Evolutionary conservation across 2,329 filamentous ascomycete species (phyloP).

Genomic region (Fusarium sp.): DNA sequence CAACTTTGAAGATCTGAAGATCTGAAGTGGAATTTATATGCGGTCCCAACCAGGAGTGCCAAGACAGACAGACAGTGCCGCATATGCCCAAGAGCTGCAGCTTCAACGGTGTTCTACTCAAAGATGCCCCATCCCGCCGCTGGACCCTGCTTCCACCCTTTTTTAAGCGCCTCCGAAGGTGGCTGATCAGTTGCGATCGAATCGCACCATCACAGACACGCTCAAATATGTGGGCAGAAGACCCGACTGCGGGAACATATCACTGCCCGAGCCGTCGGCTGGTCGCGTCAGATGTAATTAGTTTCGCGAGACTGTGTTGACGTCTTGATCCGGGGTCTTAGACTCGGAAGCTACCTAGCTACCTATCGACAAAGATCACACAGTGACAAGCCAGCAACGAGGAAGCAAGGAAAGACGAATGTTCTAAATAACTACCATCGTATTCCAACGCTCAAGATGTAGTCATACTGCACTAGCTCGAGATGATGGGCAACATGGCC

Average conservation of each 20-base stretch:
- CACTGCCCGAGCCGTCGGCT: slow-evolving; percentile 36
- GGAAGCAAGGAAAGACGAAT: background rate
- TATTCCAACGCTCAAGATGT: slow-evolving; percentile 3
- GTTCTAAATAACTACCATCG: background rate
- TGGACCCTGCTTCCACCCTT: slow-evolving; percentile 18
- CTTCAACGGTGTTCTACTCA: slow-evolving; percentile 36
- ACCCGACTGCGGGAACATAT: slow-evolving; percentile 19
- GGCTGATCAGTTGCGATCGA: slow-evolving; percentile 2
- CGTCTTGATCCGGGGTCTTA: slow-evolving; percentile 5
- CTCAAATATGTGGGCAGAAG: slow-evolving; percentile 14
- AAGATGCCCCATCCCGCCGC: slow-evolving; percentile 14
- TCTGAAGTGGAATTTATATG: slow-evolving; percentile 26
- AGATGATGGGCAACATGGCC: slow-evolving; percentile 2
- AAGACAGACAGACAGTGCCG: slow-evolving; percentile 26
- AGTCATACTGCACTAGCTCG: slow-evolving; percentile 10
- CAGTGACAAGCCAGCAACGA: background rate
- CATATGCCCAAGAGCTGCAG: slow-evolving; percentile 9
- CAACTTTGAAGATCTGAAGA: slow-evolving; percentile 24
- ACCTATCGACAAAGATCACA: too few relatives aligned
- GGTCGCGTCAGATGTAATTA: slow-evolving; percentile 36
- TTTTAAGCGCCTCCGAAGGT: background rate
- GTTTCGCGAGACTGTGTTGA: slow-evolving; percentile 23
- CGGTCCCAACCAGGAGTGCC: slow-evolving; percentile 3
- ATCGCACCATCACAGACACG: slow-evolving; percentile 7
- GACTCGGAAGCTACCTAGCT: slow-evolving; percentile 9